Percentiles rank a stretch among this genome's conserved stretches.
phyloP scores from a whole-genome alignment of 2,329 filamentous ascomycete species.

The Paecilomyces formosus region DNA sequence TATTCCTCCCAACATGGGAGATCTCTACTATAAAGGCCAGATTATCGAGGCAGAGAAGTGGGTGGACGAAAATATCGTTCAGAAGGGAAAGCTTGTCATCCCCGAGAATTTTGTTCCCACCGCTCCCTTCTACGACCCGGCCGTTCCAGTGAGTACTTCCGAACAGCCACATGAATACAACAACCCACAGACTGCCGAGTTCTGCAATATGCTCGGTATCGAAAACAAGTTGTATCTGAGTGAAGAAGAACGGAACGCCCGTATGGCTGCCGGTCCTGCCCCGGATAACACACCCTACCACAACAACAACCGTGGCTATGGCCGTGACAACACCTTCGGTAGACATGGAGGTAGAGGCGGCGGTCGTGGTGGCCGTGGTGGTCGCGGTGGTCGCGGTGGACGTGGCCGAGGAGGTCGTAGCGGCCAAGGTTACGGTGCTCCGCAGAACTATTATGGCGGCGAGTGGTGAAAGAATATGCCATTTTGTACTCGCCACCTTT shows the following conservation, averaged over 20 bases:
- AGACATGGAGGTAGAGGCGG: slow-evolving; percentile 11
- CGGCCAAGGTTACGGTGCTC: slow-evolving; percentile 11
- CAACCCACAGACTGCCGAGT: slow-evolving; percentile 76
- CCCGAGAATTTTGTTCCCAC: slow-evolving; percentile 72
- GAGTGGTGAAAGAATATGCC: too few relatives aligned
- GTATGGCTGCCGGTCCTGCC: slow-evolving; percentile 53
- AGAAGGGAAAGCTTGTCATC: slow-evolving; percentile 54
- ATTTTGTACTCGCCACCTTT: background rate
- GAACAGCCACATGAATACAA: slow-evolving; percentile 73
- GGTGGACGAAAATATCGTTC: slow-evolving; percentile 70
- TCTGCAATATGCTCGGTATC: slow-evolving; percentile 71
- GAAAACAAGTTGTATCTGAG: slow-evolving; percentile 66
- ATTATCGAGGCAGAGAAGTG: slow-evolving; percentile 68
- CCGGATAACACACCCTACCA: slow-evolving; percentile 23
- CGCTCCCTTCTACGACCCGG: slow-evolving; percentile 61
- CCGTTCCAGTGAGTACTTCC: slow-evolving; percentile 49
- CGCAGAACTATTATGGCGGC: background rate
- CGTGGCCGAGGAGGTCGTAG: slow-evolving; percentile 14
- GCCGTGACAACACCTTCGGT: slow-evolving; percentile 3
- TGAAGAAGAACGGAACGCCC: slow-evolving; percentile 60
- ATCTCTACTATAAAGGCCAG: slow-evolving; percentile 58
- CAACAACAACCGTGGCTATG: slow-evolving; percentile 4
- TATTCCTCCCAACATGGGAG: slow-evolving; percentile 56
- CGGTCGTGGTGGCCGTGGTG: slow-evolving; percentile 11
- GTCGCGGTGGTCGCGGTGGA: slow-evolving; percentile 12